Conservation (phyloP, 495 filamentous ascomycete genomes). For the Aspergillus bertholletiae region DNA sequence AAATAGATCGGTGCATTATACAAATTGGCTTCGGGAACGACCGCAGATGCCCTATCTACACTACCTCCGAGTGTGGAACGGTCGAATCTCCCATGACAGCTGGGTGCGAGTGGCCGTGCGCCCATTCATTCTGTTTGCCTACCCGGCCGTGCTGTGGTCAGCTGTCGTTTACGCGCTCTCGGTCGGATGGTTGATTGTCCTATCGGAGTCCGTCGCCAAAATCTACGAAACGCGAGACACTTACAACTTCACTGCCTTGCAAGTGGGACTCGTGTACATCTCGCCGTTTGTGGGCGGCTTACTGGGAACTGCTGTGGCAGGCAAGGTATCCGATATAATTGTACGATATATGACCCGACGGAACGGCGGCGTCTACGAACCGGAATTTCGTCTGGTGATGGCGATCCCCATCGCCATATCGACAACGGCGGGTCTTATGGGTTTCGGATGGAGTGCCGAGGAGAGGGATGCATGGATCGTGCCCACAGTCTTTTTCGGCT, state of each 20-base stretch:
- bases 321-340: conserved; percentile 81
- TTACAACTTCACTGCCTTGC: conserved; percentile 77
- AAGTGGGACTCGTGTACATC: conserved; percentile 84
- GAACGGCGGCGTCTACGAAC: conserved; percentile 95
- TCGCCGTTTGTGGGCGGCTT: conserved; percentile 86
- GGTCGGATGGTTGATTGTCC: conserved; percentile 93
- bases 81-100: conserved; percentile 69
- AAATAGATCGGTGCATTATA: conserved; percentile 47
- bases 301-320: conserved; percentile 85
- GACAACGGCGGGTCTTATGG: conserved; percentile 85
- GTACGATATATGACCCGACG: conserved; percentile 72
- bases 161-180: conserved; percentile 81
- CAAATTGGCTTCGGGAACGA: conserved; percentile 52
- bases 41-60: conserved; percentile 66
- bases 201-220: conserved; percentile 79
- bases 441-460: conserved; percentile 86
- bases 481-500: conserved; percentile 87
- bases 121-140: conserved; percentile 81
- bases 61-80: conserved; percentile 70
- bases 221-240: conserved; percentile 63
- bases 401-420: conserved; percentile 73
- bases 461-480: conserved; percentile 80
- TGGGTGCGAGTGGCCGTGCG: conserved; percentile 75
- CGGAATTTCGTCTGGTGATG: conserved; percentile 94
- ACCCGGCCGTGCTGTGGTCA: conserved; percentile 90